Evolutionary conservation across 768 basidiomycete species (phyloP).

Genomic region (Calocera viscosa): DNA sequence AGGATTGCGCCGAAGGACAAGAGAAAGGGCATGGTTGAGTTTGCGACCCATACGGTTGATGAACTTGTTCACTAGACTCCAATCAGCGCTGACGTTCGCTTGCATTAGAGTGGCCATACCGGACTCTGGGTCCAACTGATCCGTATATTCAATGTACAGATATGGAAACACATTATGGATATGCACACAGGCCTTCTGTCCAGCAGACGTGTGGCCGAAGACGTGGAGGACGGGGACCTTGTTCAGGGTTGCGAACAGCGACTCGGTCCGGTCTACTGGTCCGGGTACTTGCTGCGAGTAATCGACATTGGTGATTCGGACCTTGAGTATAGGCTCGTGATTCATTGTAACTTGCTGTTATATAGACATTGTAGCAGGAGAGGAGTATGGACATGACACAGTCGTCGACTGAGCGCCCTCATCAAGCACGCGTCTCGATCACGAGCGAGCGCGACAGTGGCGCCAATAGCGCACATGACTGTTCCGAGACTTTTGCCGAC

Average conservation of each 20-base stretch:
- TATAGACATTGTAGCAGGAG: background rate
- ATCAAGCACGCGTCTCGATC: background rate
- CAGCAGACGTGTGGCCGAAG: constrained; percentile 67
- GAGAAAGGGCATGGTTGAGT: constrained; percentile 73
- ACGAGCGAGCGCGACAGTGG: too few species aligned
- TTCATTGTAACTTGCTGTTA: background rate
- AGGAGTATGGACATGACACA: background rate
- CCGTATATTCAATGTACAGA: constrained; percentile 74
- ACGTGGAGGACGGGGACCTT: constrained; percentile 73
- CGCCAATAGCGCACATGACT: background rate
- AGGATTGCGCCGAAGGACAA: constrained; percentile 66
- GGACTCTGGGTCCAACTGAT: constrained; percentile 46
- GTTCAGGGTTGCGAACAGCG: constrained; percentile 31
- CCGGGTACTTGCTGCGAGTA: constrained; percentile 20
- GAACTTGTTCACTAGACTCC: constrained; percentile 54
- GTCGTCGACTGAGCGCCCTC: background rate
- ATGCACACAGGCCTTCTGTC: constrained; percentile 72
- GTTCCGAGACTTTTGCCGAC: background rate
- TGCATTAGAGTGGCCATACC: constrained; percentile 35
- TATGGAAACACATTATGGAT: constrained; percentile 93
- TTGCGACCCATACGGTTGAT: constrained; percentile 56
- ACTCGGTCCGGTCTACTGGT: constrained; percentile 23
- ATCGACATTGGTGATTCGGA: constrained; percentile 29
- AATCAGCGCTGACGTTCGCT: background rate
- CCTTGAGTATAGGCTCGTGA: constrained; percentile 21